A percentile compares a stretch with the other conserved stretches of the same genome.
Conservation (phyloP, 78 protist species). For the Planoprotostelium fungivorum region DNA sequence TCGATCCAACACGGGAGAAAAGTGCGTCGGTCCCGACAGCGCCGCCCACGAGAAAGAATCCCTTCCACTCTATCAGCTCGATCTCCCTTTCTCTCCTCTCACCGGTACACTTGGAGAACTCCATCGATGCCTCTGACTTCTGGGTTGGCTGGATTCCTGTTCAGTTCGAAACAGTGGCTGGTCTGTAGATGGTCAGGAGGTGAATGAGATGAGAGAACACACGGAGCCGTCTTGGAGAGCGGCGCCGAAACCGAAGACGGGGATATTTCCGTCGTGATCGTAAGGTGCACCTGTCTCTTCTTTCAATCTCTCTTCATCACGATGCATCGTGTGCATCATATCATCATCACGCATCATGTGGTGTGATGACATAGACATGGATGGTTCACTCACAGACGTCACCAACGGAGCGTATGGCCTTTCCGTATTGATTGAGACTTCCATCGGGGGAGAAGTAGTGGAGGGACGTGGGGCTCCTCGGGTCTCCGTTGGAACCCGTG, state of each 20-base stretch:
- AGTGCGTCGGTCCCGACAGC: slow-evolving; percentile 17
- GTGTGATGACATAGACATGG: too few species aligned
- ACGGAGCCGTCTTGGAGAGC: background rate
- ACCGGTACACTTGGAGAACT: slow-evolving; percentile 20
- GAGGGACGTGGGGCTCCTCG: slow-evolving; percentile 29
- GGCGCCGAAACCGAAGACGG: slow-evolving; percentile 83
- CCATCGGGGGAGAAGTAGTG: slow-evolving; percentile 54
- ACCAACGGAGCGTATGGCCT: slow-evolving; percentile 61
- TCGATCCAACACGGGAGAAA: slow-evolving; percentile 73
- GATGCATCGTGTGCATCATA: background rate
- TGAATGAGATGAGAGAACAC: background rate
- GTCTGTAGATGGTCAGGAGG: background rate
- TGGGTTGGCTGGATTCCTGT: background rate
- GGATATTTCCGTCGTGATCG: slow-evolving; percentile 18
- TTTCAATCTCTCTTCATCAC: background rate
- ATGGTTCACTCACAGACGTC: slow-evolving; percentile 3
- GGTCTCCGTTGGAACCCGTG: slow-evolving; percentile 77
- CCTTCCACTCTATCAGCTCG: too few species aligned
- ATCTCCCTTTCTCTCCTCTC: too few species aligned
- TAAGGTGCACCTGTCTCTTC: slow-evolving; percentile 11
- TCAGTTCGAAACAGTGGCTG: slow-evolving; percentile 48
- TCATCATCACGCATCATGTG: background rate
- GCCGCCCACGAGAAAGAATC: slow-evolving; percentile 27
- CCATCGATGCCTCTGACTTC: slow-evolving; percentile 18
- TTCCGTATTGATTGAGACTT: slow-evolving; percentile 50